phyloP scores from a whole-genome alignment of 805 yeast genomes.

The Lachancea waltii region DNA sequence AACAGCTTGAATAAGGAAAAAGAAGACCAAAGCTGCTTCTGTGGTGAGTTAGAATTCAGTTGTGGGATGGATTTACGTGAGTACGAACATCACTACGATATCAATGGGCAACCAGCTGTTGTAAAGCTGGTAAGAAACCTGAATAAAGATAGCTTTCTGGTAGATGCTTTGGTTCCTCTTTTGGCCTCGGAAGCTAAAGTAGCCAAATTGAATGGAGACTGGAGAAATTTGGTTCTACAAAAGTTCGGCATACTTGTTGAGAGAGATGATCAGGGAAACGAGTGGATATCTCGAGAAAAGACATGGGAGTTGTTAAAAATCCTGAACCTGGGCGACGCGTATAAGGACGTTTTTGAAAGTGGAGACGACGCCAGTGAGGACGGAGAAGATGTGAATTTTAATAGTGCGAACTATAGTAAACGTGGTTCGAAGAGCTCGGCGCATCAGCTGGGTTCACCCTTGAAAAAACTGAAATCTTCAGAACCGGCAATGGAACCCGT shows the following conservation, averaged over 20 bases:
- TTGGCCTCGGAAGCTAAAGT: slow-evolving; percentile 8
- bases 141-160: slow-evolving; percentile 22
- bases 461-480: slow-evolving; percentile 19
- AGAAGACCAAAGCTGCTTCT: not conserved
- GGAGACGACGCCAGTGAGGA: slow-evolving; percentile 9
- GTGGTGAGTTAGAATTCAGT: not conserved
- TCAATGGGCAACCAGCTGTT: slow-evolving; percentile 7
- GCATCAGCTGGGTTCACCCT: slow-evolving; percentile 21
- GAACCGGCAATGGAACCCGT: slow-evolving; percentile 2
- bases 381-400: not conserved
- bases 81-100: slow-evolving; percentile 1
- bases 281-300: slow-evolving; percentile 29
- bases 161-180: slow-evolving; percentile 22
- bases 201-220: slow-evolving; percentile 11
- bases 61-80: slow-evolving; percentile 6
- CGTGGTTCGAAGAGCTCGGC: not conserved
- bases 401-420: not conserved
- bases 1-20: not conserved
- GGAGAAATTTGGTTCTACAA: slow-evolving; percentile 18
- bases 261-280: slow-evolving; percentile 22
- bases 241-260: slow-evolving; percentile 25
- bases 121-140: slow-evolving; percentile 19
- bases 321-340: slow-evolving; percentile 16
- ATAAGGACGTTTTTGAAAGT: slow-evolving; percentile 14
- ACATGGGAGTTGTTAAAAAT: slow-evolving; percentile 19